Evolutionary conservation across 192 early-diverging fungal species (phyloP).

Genomic region (Rhizophagus sp.): DNA sequence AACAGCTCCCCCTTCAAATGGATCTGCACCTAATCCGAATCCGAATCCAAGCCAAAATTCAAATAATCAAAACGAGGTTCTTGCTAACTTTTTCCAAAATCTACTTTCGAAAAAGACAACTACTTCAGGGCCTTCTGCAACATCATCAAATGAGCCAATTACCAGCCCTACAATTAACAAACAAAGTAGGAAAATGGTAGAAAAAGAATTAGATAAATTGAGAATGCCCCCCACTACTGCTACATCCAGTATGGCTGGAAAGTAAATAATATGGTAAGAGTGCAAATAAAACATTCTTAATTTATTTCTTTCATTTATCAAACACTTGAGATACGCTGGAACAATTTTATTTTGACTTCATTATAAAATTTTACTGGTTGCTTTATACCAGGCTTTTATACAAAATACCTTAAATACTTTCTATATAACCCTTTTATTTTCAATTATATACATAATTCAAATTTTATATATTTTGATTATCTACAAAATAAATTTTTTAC

Average conservation of each 20-base stretch:
- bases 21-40: conserved; percentile 34
- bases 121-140: background rate
- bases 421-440: background rate
- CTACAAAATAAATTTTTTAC: background rate
- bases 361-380: background rate
- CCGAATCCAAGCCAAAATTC: conserved; percentile 41
- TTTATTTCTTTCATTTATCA: background rate
- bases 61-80: conserved; percentile 66
- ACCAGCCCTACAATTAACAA: background rate
- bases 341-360: conserved; percentile 1
- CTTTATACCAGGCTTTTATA: background rate
- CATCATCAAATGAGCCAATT: background rate
- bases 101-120: conserved; percentile 63
- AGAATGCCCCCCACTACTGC: background rate
- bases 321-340: background rate
- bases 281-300: background rate
- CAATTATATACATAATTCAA: background rate
- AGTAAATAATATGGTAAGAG: background rate
- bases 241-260: conserved; percentile 16
- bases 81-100: conserved; percentile 90
- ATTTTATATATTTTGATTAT: background rate
- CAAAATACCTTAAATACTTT: background rate
- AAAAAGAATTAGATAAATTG: conserved; percentile 23
- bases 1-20: conserved; percentile 25
- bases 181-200: conserved; percentile 10